Evolutionary conservation across 805 yeast genomes (phyloP), one percentile per base, ranked within the genome.

Genomic region (Kodamaea leandrae): DNA sequence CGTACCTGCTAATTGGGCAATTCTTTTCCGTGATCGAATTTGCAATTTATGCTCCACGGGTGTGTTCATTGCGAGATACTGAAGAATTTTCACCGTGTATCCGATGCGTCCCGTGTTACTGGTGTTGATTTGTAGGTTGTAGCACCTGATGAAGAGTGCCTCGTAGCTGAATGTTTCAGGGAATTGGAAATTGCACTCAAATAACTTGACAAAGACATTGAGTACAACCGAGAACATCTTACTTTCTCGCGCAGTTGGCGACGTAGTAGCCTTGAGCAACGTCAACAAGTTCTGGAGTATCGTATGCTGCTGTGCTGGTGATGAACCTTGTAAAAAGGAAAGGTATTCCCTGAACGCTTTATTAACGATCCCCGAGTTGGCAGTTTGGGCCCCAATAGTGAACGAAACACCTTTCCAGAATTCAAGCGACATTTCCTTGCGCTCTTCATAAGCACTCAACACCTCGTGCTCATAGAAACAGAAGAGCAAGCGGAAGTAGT

Each of bases 381-480:
- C 77, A 16, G 77, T 72, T 4, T 54, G 14, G 0, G 86, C 81
- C 4, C 87, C 91, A 7, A 72, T 72, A 4, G 78, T 71, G 46
- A 76, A 71, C 0, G 66, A 52, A 36, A 69, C 65, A 0, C 88
- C 88, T 49, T 60, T 70, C 82, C 82, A 77, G 44, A 83, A 76
- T 40, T 67, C 71, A 2, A 49, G 36, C 0, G 63, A 52, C 2
- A 55, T 14, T 2, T 44, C 49, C 13, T 30, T 30, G 13, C 7
- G 5, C 19, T 30, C 21, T 4, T 16, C n/a, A 12, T 8, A 12
- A 5, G 6, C 32, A 21, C 25, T 21, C 21, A 30, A 30, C 7
- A 30, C 13, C 4, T 40, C 32, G 20, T 47, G 32, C 1, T 21
- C 10, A 35, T 45, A 45, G 24, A 30, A 45, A 7, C 19, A n/a